Conservation (phyloP, 2,329 filamentous ascomycete genomes). For the Botryosphaeria dothidea region DNA sequence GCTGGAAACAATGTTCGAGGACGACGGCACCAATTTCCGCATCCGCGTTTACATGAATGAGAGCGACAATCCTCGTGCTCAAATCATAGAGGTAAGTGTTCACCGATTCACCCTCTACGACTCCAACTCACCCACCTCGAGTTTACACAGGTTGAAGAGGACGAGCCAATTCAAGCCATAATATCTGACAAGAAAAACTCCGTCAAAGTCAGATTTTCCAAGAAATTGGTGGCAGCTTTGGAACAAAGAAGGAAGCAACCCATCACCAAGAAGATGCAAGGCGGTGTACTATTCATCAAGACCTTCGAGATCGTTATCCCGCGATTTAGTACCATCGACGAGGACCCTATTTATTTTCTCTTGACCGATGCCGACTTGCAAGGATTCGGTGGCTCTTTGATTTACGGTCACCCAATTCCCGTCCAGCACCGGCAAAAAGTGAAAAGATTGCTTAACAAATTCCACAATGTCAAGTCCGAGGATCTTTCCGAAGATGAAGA, state of each 20-base stretch:
- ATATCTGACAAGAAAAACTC: conserved; percentile 32
- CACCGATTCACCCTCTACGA: not conserved
- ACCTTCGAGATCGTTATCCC: not conserved
- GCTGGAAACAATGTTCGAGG: conserved; percentile 29
- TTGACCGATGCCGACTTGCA: not conserved
- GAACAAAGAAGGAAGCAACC: not conserved
- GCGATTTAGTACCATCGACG: not conserved
- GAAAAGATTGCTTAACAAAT: not conserved
- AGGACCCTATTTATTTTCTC: not conserved
- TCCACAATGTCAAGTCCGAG: not conserved
- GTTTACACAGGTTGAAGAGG: conserved; percentile 19
- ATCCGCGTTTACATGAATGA: conserved; percentile 23
- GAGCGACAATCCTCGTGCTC: conserved; percentile 22
- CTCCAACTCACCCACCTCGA: not conserved
- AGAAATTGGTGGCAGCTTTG: conserved; percentile 22
- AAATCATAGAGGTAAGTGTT: conserved; percentile 27
- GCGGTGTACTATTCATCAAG: conserved; percentile 22
- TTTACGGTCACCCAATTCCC: not conserved
- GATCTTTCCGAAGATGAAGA: not conserved
- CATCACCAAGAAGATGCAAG: not conserved
- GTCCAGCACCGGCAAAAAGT: not conserved
- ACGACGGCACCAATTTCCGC: conserved; percentile 37
- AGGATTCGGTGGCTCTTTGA: not conserved
- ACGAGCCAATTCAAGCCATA: conserved; percentile 23
- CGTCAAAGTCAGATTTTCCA: conserved; percentile 25